Conservation (phyloP, 345 rosid species). For the Lumnitzera racemosa region DNA sequence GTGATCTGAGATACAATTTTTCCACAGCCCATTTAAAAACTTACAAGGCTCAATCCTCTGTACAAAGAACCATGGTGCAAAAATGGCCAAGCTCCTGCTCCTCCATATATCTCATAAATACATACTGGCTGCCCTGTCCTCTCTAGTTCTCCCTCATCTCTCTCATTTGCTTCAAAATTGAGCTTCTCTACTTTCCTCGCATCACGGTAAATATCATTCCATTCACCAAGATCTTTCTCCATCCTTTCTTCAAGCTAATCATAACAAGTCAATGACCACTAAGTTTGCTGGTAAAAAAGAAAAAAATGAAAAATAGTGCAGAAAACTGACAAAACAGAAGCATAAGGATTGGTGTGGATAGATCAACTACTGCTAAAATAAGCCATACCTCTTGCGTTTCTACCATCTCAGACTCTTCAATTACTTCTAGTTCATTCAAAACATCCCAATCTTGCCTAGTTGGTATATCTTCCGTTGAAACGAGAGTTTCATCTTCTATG, state of each 20-base stretch:
- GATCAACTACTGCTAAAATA: neutral
- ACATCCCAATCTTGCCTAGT: conserved; percentile 66
- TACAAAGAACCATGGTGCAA: conserved; percentile 93
- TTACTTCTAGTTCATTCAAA: conserved; percentile 49
- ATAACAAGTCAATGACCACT: conserved; percentile 9
- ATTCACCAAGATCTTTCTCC: conserved; percentile 54
- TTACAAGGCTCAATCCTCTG: conserved; percentile 93
- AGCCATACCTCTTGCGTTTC: conserved; percentile 80
- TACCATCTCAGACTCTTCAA: conserved; percentile 66
- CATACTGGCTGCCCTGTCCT: conserved; percentile 93
- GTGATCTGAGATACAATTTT: too few species aligned
- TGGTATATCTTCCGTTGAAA: conserved; percentile 39
- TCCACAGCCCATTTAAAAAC: conserved; percentile 18
- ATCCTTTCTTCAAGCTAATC: conserved; percentile 82
- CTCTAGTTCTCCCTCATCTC: conserved; percentile 98
- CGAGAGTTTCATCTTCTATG: conserved; percentile 34
- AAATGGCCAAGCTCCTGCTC: conserved; percentile 94
- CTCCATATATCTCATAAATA: conserved; percentile 85
- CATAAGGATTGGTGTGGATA: neutral
- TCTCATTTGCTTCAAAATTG: conserved; percentile 80
- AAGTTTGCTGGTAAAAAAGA: conserved; percentile 11
- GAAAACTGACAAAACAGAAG: neutral
- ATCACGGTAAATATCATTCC: conserved; percentile 90
- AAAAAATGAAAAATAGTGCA: conserved; percentile 2
- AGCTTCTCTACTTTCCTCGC: conserved; percentile 87